Evolutionary conservation across 164 flowering plant genomes (phyloP), one percentile per base, ranked within the genome.

Genomic region (Sextonia rubra): DNA sequence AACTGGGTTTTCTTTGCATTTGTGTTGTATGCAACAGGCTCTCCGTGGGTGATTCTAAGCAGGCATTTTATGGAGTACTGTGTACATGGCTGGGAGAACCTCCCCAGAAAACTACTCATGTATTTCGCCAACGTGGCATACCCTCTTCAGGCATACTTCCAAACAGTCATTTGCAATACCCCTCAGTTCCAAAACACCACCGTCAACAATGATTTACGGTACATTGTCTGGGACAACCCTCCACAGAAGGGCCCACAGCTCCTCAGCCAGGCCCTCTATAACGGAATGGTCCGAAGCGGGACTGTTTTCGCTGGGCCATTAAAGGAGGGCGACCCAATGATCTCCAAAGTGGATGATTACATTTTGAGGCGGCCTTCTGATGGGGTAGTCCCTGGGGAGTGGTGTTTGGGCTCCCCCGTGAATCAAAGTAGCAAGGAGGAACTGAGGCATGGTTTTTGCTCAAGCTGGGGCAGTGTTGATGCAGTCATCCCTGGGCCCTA

Each of bases 401-500:
- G 89, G 89, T 84, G 89, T 47, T 56, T 12, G 0, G 37, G n/a
- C 25, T 17, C 44, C 44, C 18, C 0, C 12, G 27, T 22, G 30
- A 47, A 47, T 82, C 73, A 82, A n/a, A 86, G 88, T 66, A 76
- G 76, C 56, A 77, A 64, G 60, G 81, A 64, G 60, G 81, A 78
- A 69, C 82, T 85, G 86, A 82, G 76, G 85, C 75, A 55, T 52
- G 97, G 86, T 75, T 86, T 91, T 17, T 93, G 97, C 82, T 86
- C 97, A 2, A 85, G 80, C 15, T 92, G 95, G 97, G 94, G 86
- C 26, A 88, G 91, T 74, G 83, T 87, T 69, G 89, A 92, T 76
- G 77, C 83, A 18, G 25, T 91, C 65, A 85, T 77, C 75, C 92
- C 98, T 8, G 91, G 93, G 22, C 89, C 83, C n/a, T 83, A 77